These are phyloP conservation scores for Ascocoryne sarcoides DNA, from an alignment of 2,329 filamentous ascomycete genomes.

Conservation along the genomic window DNA sequence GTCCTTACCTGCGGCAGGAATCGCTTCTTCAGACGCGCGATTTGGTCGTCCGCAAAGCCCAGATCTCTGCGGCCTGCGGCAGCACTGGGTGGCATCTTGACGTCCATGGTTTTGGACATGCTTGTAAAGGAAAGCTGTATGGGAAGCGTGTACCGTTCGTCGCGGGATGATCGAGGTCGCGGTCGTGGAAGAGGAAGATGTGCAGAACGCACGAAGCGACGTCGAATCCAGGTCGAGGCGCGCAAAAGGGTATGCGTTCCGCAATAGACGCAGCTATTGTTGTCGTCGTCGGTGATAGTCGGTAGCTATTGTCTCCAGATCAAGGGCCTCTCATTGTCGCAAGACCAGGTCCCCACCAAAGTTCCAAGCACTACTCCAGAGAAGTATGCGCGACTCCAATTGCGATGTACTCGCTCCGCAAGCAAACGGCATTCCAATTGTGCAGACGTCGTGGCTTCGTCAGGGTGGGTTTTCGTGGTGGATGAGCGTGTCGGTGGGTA, in stretches of 20 bases:
- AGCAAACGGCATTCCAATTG: background rate
- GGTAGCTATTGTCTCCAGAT: no score
- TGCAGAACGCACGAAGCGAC: no score
- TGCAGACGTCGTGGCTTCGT: background rate
- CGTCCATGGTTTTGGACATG: constrained; percentile 9
- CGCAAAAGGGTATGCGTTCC: no score
- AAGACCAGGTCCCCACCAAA: constrained; percentile 8
- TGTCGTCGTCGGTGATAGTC: no score
- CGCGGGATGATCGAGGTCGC: background rate
- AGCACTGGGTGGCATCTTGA: constrained; percentile 5
- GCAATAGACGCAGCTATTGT: no score
- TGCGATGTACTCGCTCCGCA: background rate
- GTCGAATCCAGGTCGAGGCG: no score
- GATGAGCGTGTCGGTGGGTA: background rate
- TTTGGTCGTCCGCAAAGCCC: constrained; percentile 17
- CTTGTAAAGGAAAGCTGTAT: background rate
- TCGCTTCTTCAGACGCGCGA: constrained; percentile 15
- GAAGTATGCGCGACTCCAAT: constrained; percentile 11
- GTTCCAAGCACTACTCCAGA: constrained; percentile 13
- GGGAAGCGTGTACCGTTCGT: background rate
- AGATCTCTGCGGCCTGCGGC: constrained; percentile 10
- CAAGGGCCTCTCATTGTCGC: constrained; percentile 24
- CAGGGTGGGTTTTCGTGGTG: background rate
- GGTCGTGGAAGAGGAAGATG: background rate
- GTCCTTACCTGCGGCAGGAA: constrained; percentile 22